These are phyloP conservation scores for Cytospora chrysosperma DNA, from an alignment of 2,329 filamentous ascomycete species.

Conservation along the genomic window DNA sequence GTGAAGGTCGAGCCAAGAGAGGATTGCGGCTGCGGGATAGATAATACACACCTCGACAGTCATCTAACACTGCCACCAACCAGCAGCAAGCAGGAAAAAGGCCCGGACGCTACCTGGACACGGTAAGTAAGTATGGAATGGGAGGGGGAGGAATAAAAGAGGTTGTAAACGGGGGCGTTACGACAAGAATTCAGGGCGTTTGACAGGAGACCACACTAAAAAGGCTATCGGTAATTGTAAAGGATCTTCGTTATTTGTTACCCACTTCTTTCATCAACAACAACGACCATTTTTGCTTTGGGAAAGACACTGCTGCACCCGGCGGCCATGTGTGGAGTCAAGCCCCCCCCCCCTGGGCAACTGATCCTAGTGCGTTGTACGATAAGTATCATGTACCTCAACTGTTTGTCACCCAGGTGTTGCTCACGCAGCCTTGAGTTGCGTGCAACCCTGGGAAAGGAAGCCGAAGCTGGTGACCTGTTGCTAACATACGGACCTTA, in stretches of 20 bases:
- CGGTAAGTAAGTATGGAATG: constrained; percentile 14
- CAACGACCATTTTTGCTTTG: background rate
- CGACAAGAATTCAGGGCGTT: constrained; percentile 2
- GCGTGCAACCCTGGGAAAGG: background rate
- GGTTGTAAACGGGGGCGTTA: constrained; percentile 14
- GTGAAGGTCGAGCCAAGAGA: background rate
- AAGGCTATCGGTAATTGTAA: background rate
- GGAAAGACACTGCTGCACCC: background rate
- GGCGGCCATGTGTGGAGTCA: background rate
- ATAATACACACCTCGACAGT: constrained; percentile 9
- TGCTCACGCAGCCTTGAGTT: background rate
- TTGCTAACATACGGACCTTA: background rate
- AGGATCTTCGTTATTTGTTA: constrained; percentile 16
- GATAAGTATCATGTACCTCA: background rate
- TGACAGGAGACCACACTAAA: background rate
- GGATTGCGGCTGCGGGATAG: background rate
- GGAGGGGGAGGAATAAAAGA: constrained; percentile 13
- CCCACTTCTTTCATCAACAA: constrained; percentile 13
- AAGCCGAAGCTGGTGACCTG: background rate
- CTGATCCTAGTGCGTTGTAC: background rate
- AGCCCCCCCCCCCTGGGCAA: background rate
- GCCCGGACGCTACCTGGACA: constrained; percentile 5
- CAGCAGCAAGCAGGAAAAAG: constrained; percentile 1
- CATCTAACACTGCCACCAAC: background rate
- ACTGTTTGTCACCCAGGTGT: too few species aligned